Evolutionary conservation across 305 asterid species (phyloP), one percentile per base, ranked within the genome.

Genomic region (Euphrasia arctica): DNA sequence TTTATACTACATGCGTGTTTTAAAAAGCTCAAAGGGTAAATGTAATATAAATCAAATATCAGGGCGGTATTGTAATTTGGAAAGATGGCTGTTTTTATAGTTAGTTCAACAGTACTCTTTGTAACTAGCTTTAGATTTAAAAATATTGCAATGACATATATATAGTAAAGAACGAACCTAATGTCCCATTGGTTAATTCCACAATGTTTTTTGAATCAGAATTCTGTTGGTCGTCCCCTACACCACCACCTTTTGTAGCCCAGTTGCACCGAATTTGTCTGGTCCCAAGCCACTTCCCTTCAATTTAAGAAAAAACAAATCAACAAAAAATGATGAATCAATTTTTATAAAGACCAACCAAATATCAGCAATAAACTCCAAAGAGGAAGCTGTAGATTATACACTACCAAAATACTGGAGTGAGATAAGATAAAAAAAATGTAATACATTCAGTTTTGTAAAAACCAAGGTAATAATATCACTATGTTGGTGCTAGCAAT

Each of bases 191-290:
- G 57, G 91, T 83, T 64, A 91, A 75, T 72, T 91, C 96, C 63
- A 86, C 90, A 28, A 86, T 80, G 67, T 75, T 79, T 78, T 82
- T 88, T 31, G 85, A 69, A 69, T 91, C 98, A 65, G 91, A 73
- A 72, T 49, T 75, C 78, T 71, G 91, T 71, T 86, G 84, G 51
- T 91, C 96, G 51, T 91, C 95, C 32, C 72, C 84, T 59, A 52
- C 31, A 61, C 80, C 85, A 36, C 56, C 15, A 72, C 98, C 89
- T 75, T 91, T 88, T 8, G 96, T 60, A 6, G 98, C 98, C 98
- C 96, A 88, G 67, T 91, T 91, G 82, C 96, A 91, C 18, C 96
- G 95, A 65, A 91, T 88, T 74, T 86, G 98, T 78, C 94, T 88
- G 72, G 89, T 91, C 51, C 96, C 98, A 63, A 91, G 95, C 95